Evolutionary conservation across 1,139 yeast species (phyloP).

Genomic region (Wickerhamiella infanticola): DNA sequence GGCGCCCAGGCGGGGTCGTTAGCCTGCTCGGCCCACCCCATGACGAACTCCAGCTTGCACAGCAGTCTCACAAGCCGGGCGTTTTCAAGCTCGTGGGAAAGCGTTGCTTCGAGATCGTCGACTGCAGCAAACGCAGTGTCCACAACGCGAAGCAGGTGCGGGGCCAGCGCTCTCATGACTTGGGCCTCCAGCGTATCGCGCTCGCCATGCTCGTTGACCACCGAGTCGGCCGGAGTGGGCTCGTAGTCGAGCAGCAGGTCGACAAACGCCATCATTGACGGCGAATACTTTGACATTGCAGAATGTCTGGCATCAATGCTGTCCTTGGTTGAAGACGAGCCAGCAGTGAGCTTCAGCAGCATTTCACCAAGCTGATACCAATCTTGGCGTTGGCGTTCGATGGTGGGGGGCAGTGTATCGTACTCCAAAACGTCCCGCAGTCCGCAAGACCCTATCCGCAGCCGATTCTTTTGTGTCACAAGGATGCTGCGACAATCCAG

Average conservation of each 20-base stretch:
- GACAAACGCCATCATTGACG: constrained; percentile 8
- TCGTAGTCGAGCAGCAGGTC: constrained; percentile 11
- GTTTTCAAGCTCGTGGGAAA: constrained; percentile 69
- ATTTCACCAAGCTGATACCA: constrained; percentile 9
- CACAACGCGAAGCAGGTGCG: constrained; percentile 20
- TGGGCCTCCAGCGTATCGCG: constrained; percentile 1
- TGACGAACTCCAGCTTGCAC: constrained; percentile 63
- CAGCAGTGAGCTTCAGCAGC: constrained; percentile 3
- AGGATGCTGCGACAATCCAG: constrained; percentile 55
- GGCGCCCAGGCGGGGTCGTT: constrained; percentile 52
- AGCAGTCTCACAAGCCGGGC: constrained; percentile 72
- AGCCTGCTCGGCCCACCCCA: constrained; percentile 57
- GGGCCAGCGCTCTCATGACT: constrained; percentile 12
- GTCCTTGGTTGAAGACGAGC: background rate
- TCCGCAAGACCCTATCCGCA: constrained; percentile 60
- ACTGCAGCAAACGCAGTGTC: constrained; percentile 42
- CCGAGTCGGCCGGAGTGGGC: constrained; percentile 9
- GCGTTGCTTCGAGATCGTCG: constrained; percentile 53
- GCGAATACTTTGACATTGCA: constrained; percentile 4
- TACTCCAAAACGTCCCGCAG: constrained; percentile 43
- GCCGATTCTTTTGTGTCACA: constrained; percentile 52
- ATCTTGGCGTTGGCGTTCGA: constrained; percentile 8
- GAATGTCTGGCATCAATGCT: background rate
- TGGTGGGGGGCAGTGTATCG: background rate
- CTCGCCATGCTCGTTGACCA: constrained; percentile 1